Evolutionary conservation across 768 basidiomycete genomes (phyloP).

Genomic region (Pleurotus platypus): DNA sequence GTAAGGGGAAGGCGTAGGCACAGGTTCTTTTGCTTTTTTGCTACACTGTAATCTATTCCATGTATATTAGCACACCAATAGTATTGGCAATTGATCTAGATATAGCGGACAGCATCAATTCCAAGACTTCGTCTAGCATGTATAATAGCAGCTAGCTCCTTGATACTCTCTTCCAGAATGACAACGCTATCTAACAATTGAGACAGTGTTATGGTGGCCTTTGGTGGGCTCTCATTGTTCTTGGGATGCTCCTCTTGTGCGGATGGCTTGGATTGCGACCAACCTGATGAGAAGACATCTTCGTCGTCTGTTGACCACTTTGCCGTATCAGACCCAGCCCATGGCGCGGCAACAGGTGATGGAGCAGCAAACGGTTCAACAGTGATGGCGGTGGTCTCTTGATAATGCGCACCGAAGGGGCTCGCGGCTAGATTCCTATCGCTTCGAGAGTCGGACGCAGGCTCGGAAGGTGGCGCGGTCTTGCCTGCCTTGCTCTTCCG

Average conservation of each 20-base stretch:
- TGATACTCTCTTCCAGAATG: slow-evolving; percentile 91
- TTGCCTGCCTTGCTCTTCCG: slow-evolving; percentile 55
- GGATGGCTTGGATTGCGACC: slow-evolving; percentile 23
- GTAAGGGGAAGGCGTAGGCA: slow-evolving; percentile 29
- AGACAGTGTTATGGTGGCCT: slow-evolving; percentile 65
- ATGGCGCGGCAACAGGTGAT: slow-evolving; percentile 53
- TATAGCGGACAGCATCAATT: slow-evolving; percentile 76
- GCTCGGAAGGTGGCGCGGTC: slow-evolving; percentile 31
- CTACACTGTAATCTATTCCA: slow-evolving; percentile 2
- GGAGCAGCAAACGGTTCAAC: slow-evolving; percentile 71
- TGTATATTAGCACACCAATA: not conserved
- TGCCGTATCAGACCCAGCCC: slow-evolving; percentile 51
- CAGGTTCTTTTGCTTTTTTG: slow-evolving; percentile 5
- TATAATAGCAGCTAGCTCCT: slow-evolving; percentile 85
- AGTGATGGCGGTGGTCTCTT: slow-evolving; percentile 64
- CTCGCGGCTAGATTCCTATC: slow-evolving; percentile 53
- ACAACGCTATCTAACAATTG: slow-evolving; percentile 91
- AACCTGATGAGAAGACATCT: slow-evolving; percentile 58
- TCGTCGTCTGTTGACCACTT: slow-evolving; percentile 63
- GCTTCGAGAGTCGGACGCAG: slow-evolving; percentile 37
- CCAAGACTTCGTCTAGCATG: slow-evolving; percentile 81
- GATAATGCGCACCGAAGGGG: slow-evolving; percentile 85
- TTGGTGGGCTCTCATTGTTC: slow-evolving; percentile 23
- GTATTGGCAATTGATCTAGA: slow-evolving; percentile 34
- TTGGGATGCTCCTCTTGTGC: slow-evolving; percentile 23